These are phyloP conservation scores for Tulasnella sp. DNA, from an alignment of 768 basidiomycete species.

Conservation along the genomic window DNA sequence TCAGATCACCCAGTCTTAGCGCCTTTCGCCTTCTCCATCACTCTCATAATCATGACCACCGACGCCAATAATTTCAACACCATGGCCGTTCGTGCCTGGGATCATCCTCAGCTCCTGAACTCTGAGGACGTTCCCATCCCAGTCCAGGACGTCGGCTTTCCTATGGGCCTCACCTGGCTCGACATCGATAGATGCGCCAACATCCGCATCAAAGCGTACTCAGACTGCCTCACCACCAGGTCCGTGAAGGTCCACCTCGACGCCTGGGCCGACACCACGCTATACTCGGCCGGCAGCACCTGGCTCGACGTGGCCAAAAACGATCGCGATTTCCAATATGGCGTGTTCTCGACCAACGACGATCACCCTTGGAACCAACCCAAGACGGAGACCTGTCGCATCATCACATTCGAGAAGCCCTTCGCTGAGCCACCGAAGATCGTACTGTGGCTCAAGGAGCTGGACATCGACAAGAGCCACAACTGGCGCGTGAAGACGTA, in stretches of 20 bases:
- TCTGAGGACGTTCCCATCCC: not conserved
- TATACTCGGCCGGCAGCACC: not conserved
- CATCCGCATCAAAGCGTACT: not conserved
- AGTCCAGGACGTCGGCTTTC: conserved; percentile 1
- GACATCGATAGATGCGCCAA: not conserved
- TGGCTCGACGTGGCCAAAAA: not conserved
- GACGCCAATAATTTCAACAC: conserved; percentile 3
- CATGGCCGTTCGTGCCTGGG: conserved; percentile 1
- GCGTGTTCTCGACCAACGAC: conserved; percentile 9
- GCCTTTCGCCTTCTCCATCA: not conserved
- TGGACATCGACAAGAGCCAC: not conserved
- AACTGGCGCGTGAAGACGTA: not conserved
- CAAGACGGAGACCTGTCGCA: conserved; percentile 6
- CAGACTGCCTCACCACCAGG: not conserved
- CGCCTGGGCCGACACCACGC: conserved; percentile 3
- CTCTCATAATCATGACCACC: not conserved
- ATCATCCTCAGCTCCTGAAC: not conserved
- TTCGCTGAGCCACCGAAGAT: conserved; percentile 15
- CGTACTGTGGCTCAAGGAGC: not conserved
- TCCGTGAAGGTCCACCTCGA: not conserved
- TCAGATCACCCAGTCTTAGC: not conserved
- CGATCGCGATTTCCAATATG: conserved; percentile 5
- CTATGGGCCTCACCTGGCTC: not conserved
- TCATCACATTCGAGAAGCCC: conserved; percentile 9
- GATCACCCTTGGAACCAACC: conserved; percentile 15